phyloP scores from a whole-genome alignment of 345 rosid species.

The Acer negundo region DNA sequence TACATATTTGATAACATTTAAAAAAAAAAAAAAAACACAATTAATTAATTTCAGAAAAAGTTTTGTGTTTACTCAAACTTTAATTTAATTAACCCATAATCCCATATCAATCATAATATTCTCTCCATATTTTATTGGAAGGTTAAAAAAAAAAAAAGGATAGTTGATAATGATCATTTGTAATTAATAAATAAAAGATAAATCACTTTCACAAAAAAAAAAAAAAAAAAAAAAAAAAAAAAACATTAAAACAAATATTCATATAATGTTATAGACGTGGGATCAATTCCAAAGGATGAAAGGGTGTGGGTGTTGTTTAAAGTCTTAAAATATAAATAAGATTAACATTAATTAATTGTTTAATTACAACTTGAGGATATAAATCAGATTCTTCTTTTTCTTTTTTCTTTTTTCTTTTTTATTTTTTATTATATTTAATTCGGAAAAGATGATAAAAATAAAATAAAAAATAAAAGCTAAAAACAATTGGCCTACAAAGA shows the following conservation, averaged over 20 bases:
- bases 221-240: background rate
- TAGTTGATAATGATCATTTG: no score
- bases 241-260: background rate
- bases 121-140: background rate
- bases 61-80: no score
- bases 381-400: background rate
- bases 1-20: no score
- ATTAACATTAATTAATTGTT: background rate
- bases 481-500: background rate
- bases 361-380: conserved; percentile 14
- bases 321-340: background rate
- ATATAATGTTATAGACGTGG: background rate
- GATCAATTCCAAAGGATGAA: background rate
- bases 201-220: background rate
- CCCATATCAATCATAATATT: background rate
- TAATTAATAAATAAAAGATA: background rate
- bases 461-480: background rate
- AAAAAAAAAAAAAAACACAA: no score
- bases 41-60: no score
- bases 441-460: background rate
- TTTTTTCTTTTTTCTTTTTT: no score
- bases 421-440: no score
- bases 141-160: background rate
- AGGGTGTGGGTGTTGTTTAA: no score
- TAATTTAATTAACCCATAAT: no score